phyloP scores from a whole-genome alignment of 805 yeast species.

The Zygoascus biomembranicola region DNA sequence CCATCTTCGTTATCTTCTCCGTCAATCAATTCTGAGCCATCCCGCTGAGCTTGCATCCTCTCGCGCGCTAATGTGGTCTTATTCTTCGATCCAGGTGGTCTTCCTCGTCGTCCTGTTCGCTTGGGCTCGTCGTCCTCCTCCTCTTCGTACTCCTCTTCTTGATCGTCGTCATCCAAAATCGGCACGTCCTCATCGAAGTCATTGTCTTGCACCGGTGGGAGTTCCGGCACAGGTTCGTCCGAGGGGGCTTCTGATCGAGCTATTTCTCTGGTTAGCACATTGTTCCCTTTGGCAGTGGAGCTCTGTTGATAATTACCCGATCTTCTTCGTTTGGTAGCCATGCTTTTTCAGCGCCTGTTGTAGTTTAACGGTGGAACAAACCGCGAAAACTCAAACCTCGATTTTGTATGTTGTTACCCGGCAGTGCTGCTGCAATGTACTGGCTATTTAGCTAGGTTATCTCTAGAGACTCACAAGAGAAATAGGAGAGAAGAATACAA shows the following conservation, averaged over 20 bases:
- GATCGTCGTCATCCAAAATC: constrained; percentile 26
- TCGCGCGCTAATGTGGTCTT: constrained; percentile 18
- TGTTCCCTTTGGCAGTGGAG: neutral
- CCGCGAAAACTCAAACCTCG: neutral
- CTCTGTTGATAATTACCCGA: constrained; percentile 10
- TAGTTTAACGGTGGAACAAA: neutral
- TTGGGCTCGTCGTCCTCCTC: constrained; percentile 22
- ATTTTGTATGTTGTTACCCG: neutral
- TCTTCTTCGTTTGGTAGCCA: constrained; percentile 3
- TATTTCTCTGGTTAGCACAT: neutral
- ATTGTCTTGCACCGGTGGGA: constrained; percentile 2
- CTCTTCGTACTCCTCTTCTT: constrained; percentile 19
- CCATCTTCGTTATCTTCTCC: constrained; percentile 12
- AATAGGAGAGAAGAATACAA: neutral
- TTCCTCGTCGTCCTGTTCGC: constrained; percentile 20
- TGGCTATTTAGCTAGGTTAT: neutral
- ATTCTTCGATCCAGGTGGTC: constrained; percentile 29
- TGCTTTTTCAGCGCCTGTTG: neutral
- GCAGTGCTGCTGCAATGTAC: neutral
- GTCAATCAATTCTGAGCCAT: neutral
- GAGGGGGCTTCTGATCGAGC: neutral
- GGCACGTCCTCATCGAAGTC: constrained; percentile 27
- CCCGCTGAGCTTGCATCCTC: neutral
- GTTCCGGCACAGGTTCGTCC: constrained; percentile 16
- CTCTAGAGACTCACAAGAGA: neutral